Percentiles rank a stretch among this genome's conserved stretches.
Evolutionary conservation across 1,284 basidiomycete species (phyloP).

Genomic region (Sanghuangporus weigelae): DNA sequence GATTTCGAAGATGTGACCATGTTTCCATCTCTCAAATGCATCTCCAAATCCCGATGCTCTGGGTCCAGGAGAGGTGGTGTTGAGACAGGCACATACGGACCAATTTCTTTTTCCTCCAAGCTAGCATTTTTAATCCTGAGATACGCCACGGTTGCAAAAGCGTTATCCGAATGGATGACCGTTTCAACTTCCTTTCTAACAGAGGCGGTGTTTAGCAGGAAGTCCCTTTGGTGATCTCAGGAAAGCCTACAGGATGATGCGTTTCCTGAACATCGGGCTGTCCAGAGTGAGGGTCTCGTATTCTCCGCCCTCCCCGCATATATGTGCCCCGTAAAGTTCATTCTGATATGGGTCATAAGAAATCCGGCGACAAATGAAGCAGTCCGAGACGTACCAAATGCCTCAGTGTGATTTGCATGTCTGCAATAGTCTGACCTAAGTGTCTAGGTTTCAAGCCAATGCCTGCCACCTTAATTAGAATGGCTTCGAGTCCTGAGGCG

Average conservation of each 20-base stretch:
- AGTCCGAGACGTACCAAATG: constrained; percentile 54
- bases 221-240: not conserved
- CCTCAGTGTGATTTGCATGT: constrained; percentile 72
- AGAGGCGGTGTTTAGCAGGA: constrained; percentile 6
- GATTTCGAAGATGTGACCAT: not conserved
- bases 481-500: constrained; percentile 68
- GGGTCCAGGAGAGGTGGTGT: constrained; percentile 53
- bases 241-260: constrained; percentile 61
- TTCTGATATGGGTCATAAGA: constrained; percentile 45
- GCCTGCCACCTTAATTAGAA: constrained; percentile 96
- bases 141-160: constrained; percentile 85
- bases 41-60: constrained; percentile 12
- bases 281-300: constrained; percentile 95
- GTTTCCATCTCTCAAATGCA: not conserved
- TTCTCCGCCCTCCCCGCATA: constrained; percentile 98
- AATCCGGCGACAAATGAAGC: not conserved
- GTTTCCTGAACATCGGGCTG: constrained; percentile 81
- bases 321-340: constrained; percentile 81
- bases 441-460: constrained; percentile 80
- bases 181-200: constrained; percentile 61
- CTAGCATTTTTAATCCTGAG: constrained; percentile 69
- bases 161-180: constrained; percentile 70
- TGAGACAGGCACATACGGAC: constrained; percentile 19
- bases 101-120: constrained; percentile 48
- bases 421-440: constrained; percentile 71